phyloP scores from a whole-genome alignment of 78 protist genomes.

The Ministeria vibrans region DNA sequence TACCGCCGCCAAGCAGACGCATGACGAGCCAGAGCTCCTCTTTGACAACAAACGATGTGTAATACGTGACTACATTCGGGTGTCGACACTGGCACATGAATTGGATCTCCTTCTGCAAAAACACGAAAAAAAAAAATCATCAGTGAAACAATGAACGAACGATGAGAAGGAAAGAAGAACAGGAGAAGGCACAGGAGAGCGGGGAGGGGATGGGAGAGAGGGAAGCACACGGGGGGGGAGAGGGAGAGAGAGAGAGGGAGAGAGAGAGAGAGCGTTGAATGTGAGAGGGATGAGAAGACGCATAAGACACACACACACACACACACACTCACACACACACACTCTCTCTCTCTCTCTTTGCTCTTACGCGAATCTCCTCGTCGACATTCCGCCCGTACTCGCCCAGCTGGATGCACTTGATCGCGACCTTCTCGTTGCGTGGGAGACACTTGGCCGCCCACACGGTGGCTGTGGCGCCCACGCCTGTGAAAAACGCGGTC shows the following conservation, averaged over 20 bases:
- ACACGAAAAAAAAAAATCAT: not conserved
- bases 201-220: no score
- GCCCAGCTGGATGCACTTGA: slow-evolving; percentile 28
- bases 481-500: not conserved
- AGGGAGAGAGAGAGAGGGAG: not conserved
- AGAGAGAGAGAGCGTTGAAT: no score
- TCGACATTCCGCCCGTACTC: slow-evolving; percentile 26
- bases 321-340: not conserved
- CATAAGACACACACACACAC: not conserved
- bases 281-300: no score
- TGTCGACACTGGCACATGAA: slow-evolving; percentile 38
- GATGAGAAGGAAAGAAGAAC: no score
- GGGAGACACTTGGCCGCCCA: slow-evolving; percentile 15
- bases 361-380: slow-evolving; percentile 19
- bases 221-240: not conserved
- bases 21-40: slow-evolving; percentile 46
- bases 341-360: not conserved
- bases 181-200: no score
- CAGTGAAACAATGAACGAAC: not conserved
- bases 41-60: slow-evolving; percentile 36
- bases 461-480: slow-evolving; percentile 35
- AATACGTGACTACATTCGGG: slow-evolving; percentile 34
- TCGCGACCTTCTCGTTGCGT: slow-evolving; percentile 10
- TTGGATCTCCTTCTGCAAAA: slow-evolving; percentile 32
- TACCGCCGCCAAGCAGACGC: slow-evolving; percentile 37